Evolutionary conservation across 2,329 filamentous ascomycete species (phyloP).

Genomic region (Gaeumannomyces tritici): DNA sequence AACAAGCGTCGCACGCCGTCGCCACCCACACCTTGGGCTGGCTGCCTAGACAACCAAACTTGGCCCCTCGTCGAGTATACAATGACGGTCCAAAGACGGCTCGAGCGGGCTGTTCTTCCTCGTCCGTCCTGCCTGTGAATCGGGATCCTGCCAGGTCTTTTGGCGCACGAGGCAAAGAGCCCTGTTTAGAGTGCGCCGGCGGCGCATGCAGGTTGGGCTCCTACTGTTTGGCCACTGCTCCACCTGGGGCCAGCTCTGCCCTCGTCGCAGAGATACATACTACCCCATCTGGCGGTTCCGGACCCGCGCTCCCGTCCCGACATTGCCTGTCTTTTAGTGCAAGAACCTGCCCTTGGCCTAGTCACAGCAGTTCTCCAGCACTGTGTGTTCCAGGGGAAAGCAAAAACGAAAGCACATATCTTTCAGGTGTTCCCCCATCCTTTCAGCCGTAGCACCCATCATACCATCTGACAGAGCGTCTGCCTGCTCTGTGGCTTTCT

Average conservation of each 20-base stretch:
- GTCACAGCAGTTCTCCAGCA: background rate
- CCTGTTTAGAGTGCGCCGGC: background rate
- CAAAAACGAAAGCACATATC: background rate
- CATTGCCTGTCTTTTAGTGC: background rate
- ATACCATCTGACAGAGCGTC: background rate
- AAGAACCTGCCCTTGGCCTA: background rate
- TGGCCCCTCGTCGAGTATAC: background rate
- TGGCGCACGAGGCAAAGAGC: background rate
- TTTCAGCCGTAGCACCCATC: background rate
- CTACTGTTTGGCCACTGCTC: background rate
- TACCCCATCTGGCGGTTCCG: background rate
- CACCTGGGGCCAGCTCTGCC: background rate
- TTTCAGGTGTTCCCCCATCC: background rate
- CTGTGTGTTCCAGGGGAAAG: background rate
- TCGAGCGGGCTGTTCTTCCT: background rate
- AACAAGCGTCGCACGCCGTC: background rate
- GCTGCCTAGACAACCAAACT: background rate
- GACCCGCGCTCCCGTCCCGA: background rate
- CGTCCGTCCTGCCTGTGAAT: background rate
- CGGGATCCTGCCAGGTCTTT: background rate
- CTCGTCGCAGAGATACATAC: background rate
- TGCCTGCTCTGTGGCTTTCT: slow-evolving; percentile 6
- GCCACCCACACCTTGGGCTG: background rate
- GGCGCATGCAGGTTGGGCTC: background rate
- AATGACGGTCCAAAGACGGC: background rate